Conservation (phyloP, 2,329 filamentous ascomycete genomes). For the Diaporthe batatas region DNA sequence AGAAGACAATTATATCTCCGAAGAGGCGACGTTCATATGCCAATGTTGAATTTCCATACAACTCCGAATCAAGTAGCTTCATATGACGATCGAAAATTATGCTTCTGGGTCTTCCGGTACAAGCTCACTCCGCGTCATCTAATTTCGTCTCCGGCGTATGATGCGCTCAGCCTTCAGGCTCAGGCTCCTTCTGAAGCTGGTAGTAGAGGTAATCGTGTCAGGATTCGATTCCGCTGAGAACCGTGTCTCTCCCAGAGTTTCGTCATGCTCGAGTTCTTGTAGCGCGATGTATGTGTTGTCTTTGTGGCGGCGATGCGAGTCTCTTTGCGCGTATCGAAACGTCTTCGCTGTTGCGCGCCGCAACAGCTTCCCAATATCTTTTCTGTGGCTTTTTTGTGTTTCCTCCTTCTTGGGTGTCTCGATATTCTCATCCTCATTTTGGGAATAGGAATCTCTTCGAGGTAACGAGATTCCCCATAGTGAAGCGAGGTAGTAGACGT, state of each 20-base stretch:
- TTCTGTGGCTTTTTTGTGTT: neutral
- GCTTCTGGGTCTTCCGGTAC: too few species aligned
- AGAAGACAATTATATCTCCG: neutral
- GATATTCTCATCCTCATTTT: neutral
- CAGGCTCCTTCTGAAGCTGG: conserved; percentile 12
- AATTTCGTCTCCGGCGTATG: conserved; percentile 1
- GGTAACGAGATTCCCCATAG: conserved; percentile 5
- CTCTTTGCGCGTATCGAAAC: neutral
- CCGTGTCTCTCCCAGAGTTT: neutral
- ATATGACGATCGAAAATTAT: neutral
- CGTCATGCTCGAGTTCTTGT: neutral
- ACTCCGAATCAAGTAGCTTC: neutral
- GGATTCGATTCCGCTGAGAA: neutral
- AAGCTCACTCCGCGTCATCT: neutral
- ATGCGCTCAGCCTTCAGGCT: conserved; percentile 3
- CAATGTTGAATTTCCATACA: neutral
- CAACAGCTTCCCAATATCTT: neutral
- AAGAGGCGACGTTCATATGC: neutral
- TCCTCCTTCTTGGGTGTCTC: neutral
- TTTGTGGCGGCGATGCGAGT: neutral
- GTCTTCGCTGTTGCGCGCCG: neutral
- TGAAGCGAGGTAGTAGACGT: neutral
- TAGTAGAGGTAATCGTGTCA: neutral
- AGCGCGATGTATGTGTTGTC: conserved; percentile 12
- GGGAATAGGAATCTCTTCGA: neutral